Percentiles rank a stretch among this genome's conserved stretches.
These are phyloP conservation scores for Sphagnum magellanicum DNA, from an alignment of 228 moss, liverwort and hornwort genomes.

Conservation along the genomic window DNA sequence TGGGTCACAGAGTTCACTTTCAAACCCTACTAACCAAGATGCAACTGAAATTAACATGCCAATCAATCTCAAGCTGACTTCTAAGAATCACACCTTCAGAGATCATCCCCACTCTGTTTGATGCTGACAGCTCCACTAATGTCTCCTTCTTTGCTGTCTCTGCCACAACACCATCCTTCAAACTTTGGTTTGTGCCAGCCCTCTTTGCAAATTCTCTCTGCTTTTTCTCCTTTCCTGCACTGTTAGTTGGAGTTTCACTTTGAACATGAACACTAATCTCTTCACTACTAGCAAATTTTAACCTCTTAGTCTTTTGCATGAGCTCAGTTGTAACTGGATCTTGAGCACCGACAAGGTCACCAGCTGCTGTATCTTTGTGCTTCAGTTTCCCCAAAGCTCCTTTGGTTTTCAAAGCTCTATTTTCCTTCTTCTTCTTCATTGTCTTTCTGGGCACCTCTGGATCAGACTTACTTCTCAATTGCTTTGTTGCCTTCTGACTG, in stretches of 20 bases:
- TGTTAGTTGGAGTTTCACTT: not conserved
- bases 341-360: conserved; percentile 8
- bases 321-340: conserved; percentile 5
- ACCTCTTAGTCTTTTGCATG: conserved; percentile 11
- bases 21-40: too few relatives aligned
- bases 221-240: too few relatives aligned
- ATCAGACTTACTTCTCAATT: conserved; percentile 5
- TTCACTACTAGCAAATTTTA: conserved; percentile 12
- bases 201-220: conserved; percentile 3
- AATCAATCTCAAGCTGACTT: too few relatives aligned
- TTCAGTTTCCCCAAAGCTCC: conserved; percentile 32
- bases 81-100: not conserved
- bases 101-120: conserved; percentile 10
- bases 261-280: conserved; percentile 11
- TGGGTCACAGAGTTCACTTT: too few relatives aligned
- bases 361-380: conserved; percentile 23
- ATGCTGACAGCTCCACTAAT: not conserved
- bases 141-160: not conserved
- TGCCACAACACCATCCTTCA: conserved; percentile 2
- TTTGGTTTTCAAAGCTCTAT: conserved; percentile 18
- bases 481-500: conserved; percentile 3
- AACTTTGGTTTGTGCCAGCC: conserved; percentile 1
- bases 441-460: conserved; percentile 17
- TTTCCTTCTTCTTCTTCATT: conserved; percentile 50
- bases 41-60: too few relatives aligned